Base-by-base conservation (phyloP, 805 yeast genomes). In the Ogataea nitratoaversa region DNA sequence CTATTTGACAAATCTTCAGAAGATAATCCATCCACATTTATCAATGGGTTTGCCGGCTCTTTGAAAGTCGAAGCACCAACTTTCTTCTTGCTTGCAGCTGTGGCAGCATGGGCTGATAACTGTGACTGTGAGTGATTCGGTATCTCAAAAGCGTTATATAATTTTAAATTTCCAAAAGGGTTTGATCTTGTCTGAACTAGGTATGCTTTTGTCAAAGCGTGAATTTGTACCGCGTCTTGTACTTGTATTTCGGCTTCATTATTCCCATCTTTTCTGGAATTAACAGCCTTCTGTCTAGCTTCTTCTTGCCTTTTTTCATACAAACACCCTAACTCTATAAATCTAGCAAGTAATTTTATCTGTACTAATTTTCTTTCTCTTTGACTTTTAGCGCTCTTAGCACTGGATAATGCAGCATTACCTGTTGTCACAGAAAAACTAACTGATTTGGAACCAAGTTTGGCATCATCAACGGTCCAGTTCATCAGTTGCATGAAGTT, bases 401-500 rank as follows among this genome's bases (percentile, higher is more conserved):
- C 40, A 28, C 40, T 40, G 12, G 32, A 27, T 8, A 49, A 38
- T 1, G 51, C 43, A 17, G 57, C 51, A 20, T 41, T 39, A 18
- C 53, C 45, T 9, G 56, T 51, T 2, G 59, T 51, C 14, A 56
- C 56, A 7, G 57, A 47, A 14, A 54, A 48, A 43, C 57, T 51
- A 13, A 56, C 47, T 0, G 59, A 44, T 14, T 50, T 49, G 4
- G 48, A 29, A 8, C 42, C 46, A 7, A 7, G 12, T 14, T 52
- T 47, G 22, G 49, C 43, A 19, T 56, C 65, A 13, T 57, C 64
- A 35, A 75, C 59, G 0, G 79, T 72, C 96, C 96, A 90, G 24
- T 86, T 82, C 51, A 91, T 59, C 16, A 90, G 68, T 18, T 82
- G 76, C 61, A 84, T 77, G 48, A 77, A 79, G 33, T 84, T 76